Evolutionary conservation across 2,329 filamentous ascomycete species (phyloP).

Genomic region (Cordyceps militaris): DNA sequence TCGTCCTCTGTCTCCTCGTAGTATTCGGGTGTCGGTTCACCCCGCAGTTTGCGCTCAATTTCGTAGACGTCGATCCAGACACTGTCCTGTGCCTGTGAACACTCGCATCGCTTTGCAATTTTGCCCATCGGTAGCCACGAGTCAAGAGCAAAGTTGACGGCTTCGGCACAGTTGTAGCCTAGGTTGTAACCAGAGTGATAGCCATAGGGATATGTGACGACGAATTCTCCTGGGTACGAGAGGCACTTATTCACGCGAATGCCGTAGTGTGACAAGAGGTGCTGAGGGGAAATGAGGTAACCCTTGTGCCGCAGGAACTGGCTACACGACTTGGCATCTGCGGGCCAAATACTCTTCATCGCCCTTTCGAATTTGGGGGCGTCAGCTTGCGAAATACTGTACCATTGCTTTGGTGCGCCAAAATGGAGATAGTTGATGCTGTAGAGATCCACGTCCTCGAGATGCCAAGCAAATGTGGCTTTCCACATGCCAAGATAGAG

Average conservation of each 20-base stretch:
- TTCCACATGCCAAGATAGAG: conserved; percentile 99
- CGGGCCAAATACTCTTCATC: conserved; percentile 93
- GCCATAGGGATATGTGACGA: conserved; percentile 96
- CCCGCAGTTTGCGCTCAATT: conserved; percentile 87
- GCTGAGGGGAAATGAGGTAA: conserved; percentile 87
- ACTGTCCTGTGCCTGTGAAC: conserved; percentile 88
- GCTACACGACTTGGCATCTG: conserved; percentile 88
- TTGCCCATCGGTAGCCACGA: conserved; percentile 93
- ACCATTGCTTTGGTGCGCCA: conserved; percentile 98
- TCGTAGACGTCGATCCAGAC: conserved; percentile 98
- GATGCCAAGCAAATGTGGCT: conserved; percentile 96
- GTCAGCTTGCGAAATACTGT: conserved; percentile 95
- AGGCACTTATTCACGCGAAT: conserved; percentile 96
- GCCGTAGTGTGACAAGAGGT: conserved; percentile 79
- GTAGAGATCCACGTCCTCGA: conserved; percentile 97
- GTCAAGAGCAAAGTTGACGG: conserved; percentile 95
- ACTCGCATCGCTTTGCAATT: conserved; percentile 94
- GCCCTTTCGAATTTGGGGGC: conserved; percentile 86
- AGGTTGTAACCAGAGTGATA: conserved; percentile 98
- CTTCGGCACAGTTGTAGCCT: conserved; percentile 97
- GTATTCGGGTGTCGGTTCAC: conserved; percentile 72
- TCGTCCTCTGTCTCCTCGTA: conserved; percentile 68
- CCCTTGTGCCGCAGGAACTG: conserved; percentile 97
- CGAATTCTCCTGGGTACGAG: conserved; percentile 93
- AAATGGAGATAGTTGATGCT: conserved; percentile 99